Evolutionary conservation across 805 yeast genomes (phyloP), one percentile per base, ranked within the genome.

Genomic region (Schwanniomyces yamadae): DNA sequence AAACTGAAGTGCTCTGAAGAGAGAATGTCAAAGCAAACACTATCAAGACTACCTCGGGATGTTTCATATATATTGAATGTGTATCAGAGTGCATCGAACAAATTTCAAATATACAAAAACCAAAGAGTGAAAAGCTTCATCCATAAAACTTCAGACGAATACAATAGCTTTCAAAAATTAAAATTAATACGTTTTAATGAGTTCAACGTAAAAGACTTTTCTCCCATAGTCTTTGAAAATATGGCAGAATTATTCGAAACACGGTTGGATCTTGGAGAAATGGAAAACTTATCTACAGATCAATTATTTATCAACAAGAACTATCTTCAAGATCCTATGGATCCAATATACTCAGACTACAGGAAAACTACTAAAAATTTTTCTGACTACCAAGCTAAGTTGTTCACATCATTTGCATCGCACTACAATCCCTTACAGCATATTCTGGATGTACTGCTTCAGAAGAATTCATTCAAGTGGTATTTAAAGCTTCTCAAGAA

Each of bases 391-490:
- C 51, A 50, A 26, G 63, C 66, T 7, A 46, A 45, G n/a, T 32
- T 61, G 12, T 36, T 56, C 23, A 46, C 55, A 16, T 34, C 44
- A 10, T 47, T 61, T 22, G 61, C 60, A n/a, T 46, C 66, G 1
- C 46, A 46, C 31, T 57, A 42, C 28, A 23, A 30, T 14, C 67
- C 67, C 4, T 37, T 39, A 11, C 7, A 8, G 15, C 17, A 24
- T 1, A 39, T 49, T 4, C 55, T 53, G 2, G 14, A 36, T 1
- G 41, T 38, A 8, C 15, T 18, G 4, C 22, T 45, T 6, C 21
- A 38, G 4, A 27, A 28, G 18, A 53, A 56, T 28, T 49, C 62
- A 10, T 53, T 50, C 41, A 42, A 44, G 28, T 65, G 68, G 68
- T 63, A 52, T 39, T 40, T 38, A 18, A 43, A 55, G 25, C 49